Evolutionary conservation across 108 stramenopile genomes (phyloP).

Genomic region (Cyclotella cryptica): DNA sequence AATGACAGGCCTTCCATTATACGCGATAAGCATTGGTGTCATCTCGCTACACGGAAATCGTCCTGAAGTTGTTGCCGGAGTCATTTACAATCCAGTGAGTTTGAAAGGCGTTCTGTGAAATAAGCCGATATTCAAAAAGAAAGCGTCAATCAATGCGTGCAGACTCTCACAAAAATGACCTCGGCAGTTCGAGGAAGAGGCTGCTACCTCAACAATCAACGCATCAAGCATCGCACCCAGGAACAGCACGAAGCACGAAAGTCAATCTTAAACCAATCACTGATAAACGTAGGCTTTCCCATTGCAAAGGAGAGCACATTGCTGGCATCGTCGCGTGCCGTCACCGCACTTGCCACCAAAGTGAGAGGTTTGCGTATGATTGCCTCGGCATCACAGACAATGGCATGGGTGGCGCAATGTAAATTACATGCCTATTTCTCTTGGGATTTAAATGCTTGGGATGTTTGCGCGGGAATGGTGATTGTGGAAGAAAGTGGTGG

Average conservation of each 20-base stretch:
- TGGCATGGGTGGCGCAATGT: slow-evolving; percentile 86
- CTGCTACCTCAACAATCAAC: slow-evolving; percentile 71
- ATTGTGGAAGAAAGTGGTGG: slow-evolving; percentile 82
- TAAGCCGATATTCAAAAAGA: background rate
- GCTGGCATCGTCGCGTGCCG: slow-evolving; percentile 71
- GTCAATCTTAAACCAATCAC: slow-evolving; percentile 42
- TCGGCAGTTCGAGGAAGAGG: slow-evolving; percentile 77
- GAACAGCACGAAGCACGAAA: slow-evolving; percentile 26
- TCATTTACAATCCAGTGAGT: slow-evolving; percentile 77
- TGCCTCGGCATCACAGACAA: slow-evolving; percentile 80
- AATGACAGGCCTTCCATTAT: slow-evolving; percentile 61
- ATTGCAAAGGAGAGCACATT: slow-evolving; percentile 69
- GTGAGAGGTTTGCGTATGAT: slow-evolving; percentile 83
- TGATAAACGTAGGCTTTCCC: slow-evolving; percentile 80
- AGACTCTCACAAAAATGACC: slow-evolving; percentile 70
- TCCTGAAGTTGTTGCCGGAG: slow-evolving; percentile 72
- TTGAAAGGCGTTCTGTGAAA: background rate
- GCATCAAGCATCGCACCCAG: slow-evolving; percentile 51
- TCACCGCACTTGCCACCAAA: slow-evolving; percentile 72
- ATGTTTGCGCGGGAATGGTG: slow-evolving; percentile 79
- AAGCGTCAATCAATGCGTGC: background rate
- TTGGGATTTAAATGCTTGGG: slow-evolving; percentile 88
- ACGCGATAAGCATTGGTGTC: slow-evolving; percentile 74
- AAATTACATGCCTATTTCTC: slow-evolving; percentile 79
- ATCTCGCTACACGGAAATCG: slow-evolving; percentile 58